These are phyloP conservation scores for Paraglomus brasilianum DNA, from an alignment of 192 early-diverging fungal genomes.

Conservation along the genomic window DNA sequence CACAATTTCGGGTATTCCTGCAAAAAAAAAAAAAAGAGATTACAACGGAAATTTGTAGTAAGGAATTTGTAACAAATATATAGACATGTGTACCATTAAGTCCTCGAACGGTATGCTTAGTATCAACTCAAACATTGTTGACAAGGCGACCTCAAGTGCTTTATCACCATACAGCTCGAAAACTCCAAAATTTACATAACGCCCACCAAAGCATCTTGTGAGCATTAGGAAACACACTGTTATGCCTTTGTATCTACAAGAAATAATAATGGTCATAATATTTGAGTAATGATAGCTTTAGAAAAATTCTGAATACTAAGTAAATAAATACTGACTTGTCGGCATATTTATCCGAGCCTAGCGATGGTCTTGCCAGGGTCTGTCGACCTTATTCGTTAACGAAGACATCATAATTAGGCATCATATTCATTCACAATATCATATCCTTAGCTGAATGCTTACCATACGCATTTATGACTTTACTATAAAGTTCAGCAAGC, in stretches of 20 bases:
- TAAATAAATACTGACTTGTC: conserved; percentile 46
- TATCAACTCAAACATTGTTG: conserved; percentile 67
- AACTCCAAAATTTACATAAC: conserved; percentile 91
- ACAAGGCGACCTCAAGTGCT: conserved; percentile 66
- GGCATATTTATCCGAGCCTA: conserved; percentile 39
- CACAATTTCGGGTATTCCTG: conserved; percentile 63
- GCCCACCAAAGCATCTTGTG: conserved; percentile 66
- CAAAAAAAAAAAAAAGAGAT: conserved; percentile 1
- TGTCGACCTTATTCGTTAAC: conserved; percentile 12
- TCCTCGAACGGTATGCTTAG: conserved; percentile 71
- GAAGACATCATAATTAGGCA: neutral
- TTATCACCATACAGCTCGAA: conserved; percentile 84
- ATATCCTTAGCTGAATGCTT: neutral
- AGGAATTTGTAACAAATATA: neutral
- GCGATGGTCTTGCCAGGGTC: conserved; percentile 20
- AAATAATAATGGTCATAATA: neutral
- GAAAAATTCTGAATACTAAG: neutral
- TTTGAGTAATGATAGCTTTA: neutral
- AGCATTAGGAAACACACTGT: conserved; percentile 73
- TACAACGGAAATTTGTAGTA: neutral
- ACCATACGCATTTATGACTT: conserved; percentile 28
- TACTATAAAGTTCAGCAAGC: conserved; percentile 31
- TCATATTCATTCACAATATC: too few species aligned
- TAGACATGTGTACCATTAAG: conserved; percentile 54
- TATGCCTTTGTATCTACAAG: conserved; percentile 71